These are phyloP conservation scores for Debaryomyces udenii DNA, from an alignment of 1,139 yeast genomes.

Conservation along the genomic window DNA sequence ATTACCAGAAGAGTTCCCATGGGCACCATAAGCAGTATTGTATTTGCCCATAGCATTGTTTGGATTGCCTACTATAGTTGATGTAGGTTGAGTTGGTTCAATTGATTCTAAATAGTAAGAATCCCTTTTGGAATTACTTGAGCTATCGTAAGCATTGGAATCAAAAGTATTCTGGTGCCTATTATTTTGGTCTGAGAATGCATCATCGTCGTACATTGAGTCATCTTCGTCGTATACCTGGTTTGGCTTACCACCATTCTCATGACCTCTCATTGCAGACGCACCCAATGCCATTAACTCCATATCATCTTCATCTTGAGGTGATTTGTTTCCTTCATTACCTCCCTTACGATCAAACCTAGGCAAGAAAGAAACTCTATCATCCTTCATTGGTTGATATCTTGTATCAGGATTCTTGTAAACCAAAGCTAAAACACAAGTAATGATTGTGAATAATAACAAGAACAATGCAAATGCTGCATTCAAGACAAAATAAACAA, in stretches of 20 bases:
- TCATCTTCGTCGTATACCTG: slow-evolving; percentile 37
- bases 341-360: slow-evolving; percentile 52
- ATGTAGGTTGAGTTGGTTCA: slow-evolving; percentile 49
- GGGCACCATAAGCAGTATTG: slow-evolving; percentile 15
- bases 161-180: slow-evolving; percentile 11
- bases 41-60: slow-evolving; percentile 35
- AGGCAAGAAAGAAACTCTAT: slow-evolving; percentile 84
- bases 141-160: slow-evolving; percentile 15
- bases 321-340: slow-evolving; percentile 26
- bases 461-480: slow-evolving; percentile 86
- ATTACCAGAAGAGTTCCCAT: slow-evolving; percentile 14
- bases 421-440: slow-evolving; percentile 80
- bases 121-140: slow-evolving; percentile 31
- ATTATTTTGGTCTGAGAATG: slow-evolving; percentile 12
- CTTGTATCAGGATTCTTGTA: slow-evolving; percentile 94
- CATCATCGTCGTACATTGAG: slow-evolving; percentile 38
- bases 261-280: slow-evolving; percentile 83
- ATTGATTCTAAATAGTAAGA: slow-evolving; percentile 34
- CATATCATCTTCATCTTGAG: slow-evolving; percentile 57
- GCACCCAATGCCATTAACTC: slow-evolving; percentile 90
- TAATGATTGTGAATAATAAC: slow-evolving; percentile 80
- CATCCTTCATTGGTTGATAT: slow-evolving; percentile 96
- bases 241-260: slow-evolving; percentile 36
- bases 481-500: slow-evolving; percentile 86
- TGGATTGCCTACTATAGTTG: slow-evolving; percentile 50